phyloP scores from a whole-genome alignment of 2,329 filamentous ascomycete genomes.

The Hypomyces perniciosus region DNA sequence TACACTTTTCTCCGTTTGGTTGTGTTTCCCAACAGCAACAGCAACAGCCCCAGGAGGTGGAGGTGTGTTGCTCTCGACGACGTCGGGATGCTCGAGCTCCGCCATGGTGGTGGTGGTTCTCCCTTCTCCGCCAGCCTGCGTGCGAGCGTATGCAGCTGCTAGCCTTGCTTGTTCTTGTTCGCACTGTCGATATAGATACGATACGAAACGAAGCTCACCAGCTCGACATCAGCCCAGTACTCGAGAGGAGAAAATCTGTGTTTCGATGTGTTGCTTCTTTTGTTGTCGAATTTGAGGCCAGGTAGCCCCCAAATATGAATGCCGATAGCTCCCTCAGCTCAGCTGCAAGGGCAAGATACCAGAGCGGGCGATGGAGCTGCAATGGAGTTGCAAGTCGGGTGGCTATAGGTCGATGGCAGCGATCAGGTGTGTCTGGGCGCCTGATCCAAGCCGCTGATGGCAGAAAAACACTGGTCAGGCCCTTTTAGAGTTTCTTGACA shows the following conservation, averaged over 20 bases:
- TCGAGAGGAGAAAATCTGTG: background rate
- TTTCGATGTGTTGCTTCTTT: slow-evolving; percentile 1
- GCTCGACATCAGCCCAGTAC: background rate
- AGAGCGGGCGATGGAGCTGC: background rate
- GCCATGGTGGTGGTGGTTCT: slow-evolving; percentile 22
- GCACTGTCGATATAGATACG: background rate
- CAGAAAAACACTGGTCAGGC: background rate
- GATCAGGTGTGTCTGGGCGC: slow-evolving; percentile 1
- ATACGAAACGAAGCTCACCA: background rate
- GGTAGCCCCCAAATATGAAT: slow-evolving; percentile 4
- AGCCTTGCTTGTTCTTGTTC: no score
- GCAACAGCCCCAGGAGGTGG: slow-evolving; percentile 14
- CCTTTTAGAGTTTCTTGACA: background rate
- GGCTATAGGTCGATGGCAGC: background rate
- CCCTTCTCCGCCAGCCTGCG: background rate
- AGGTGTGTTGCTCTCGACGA: slow-evolving; percentile 22
- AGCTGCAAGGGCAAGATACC: background rate
- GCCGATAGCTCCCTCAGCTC: background rate
- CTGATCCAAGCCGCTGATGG: background rate
- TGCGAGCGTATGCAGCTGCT: background rate
- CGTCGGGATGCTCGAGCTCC: slow-evolving; percentile 17
- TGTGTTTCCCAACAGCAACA: slow-evolving; percentile 22
- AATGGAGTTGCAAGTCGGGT: background rate
- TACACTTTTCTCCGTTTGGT: slow-evolving; percentile 14
- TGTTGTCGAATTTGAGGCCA: background rate